A percentile compares a stretch with the other conserved stretches of the same genome.
Evolutionary conservation across 345 rosid species (phyloP).

Genomic region (Turnera subulata): DNA sequence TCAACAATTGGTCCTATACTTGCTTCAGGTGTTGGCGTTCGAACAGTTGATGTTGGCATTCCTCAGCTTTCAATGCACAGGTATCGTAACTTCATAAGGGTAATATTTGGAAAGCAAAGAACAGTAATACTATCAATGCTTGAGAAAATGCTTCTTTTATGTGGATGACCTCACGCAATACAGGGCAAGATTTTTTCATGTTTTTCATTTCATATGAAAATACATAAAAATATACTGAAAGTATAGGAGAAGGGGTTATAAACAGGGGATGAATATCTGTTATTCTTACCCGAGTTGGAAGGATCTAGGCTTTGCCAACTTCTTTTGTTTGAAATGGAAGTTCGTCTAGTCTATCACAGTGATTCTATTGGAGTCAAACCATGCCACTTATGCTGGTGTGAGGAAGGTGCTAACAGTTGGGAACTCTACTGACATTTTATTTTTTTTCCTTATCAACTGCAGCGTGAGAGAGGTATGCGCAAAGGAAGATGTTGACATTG

Average conservation of each 20-base stretch:
- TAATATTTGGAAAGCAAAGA: neutral
- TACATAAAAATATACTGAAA: too few species aligned
- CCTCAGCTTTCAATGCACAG: slow-evolving; percentile 98
- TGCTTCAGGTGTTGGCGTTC: slow-evolving; percentile 86
- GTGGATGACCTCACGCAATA: too few species aligned
- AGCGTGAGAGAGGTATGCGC: slow-evolving; percentile 89
- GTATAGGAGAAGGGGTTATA: too few species aligned
- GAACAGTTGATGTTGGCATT: slow-evolving; percentile 92
- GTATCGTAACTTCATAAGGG: too few species aligned
- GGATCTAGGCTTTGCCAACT: neutral
- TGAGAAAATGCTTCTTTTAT: too few species aligned
- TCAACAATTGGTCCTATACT: slow-evolving; percentile 96
- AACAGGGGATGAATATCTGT: neutral
- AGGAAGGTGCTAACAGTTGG: too few species aligned
- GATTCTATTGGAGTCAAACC: neutral
- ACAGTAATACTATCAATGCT: too few species aligned
- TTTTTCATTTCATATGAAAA: neutral
- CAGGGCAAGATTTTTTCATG: neutral
- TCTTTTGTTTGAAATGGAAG: neutral
- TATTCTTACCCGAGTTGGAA: neutral
- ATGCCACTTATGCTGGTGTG: neutral
- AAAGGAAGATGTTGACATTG: slow-evolving; percentile 71
- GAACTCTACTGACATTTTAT: neutral
- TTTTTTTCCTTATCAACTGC: slow-evolving; percentile 12
- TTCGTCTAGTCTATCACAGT: neutral